A percentile compares a stretch with the other conserved stretches of the same genome.
phyloP scores from a whole-genome alignment of 768 basidiomycete genomes.

The Auricularia cornea region DNA sequence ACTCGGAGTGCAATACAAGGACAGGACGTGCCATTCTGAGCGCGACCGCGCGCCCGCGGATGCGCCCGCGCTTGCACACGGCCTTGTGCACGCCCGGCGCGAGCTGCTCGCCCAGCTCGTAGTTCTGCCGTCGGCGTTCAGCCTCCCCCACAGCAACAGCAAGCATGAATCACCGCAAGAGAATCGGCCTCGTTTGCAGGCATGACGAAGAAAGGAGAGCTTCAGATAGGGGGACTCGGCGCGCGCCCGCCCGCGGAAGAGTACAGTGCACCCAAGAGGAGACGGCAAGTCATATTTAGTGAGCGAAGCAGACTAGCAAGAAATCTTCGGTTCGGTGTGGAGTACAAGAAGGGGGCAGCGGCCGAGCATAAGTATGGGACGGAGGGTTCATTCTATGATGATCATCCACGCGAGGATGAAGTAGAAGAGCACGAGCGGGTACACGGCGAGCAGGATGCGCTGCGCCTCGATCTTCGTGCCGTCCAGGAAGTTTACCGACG shows the following conservation, averaged over 20 bases:
- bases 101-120: slow-evolving; percentile 10
- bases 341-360: no score
- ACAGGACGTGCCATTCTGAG: slow-evolving; percentile 31
- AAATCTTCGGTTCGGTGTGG: no score
- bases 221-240: no score
- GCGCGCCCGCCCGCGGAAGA: no score
- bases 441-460: slow-evolving; percentile 86
- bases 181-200: no score
- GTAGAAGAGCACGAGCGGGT: slow-evolving; percentile 90
- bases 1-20: background rate
- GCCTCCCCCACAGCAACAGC: no score
- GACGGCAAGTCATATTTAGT: no score
- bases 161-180: no score
- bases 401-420: slow-evolving; percentile 98
- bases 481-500: slow-evolving; percentile 90
- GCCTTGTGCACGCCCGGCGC: slow-evolving; percentile 29
- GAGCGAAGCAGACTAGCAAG: no score
- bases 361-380: no score
- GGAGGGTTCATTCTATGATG: slow-evolving; percentile 57
- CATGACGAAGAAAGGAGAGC: no score
- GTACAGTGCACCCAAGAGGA: no score
- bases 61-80: slow-evolving; percentile 36
- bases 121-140: background rate
- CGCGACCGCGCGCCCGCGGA: slow-evolving; percentile 34
- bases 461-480: slow-evolving; percentile 91